Base-by-base conservation (phyloP, 202 grass and related monocot genomes). In the Zoysia matrella region DNA sequence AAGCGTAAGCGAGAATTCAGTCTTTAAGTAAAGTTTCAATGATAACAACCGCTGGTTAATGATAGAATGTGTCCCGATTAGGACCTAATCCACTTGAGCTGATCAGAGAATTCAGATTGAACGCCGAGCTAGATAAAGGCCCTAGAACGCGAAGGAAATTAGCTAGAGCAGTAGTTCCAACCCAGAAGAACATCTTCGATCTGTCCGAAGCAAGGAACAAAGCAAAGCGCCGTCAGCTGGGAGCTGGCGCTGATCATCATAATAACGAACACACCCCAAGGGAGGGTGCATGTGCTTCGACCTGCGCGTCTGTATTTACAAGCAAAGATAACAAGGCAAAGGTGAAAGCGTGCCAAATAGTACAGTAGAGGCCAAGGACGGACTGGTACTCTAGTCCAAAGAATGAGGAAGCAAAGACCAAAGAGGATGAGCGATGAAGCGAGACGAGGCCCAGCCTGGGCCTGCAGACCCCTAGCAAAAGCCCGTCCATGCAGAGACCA, bases 21-120 rank as follows among this genome's bases (percentile, higher is more conserved):
- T 79, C 79, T 79, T 80, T 79, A 86, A 86, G 56, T 18, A 86
- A 86, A 83, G 88, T 22, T 43, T 10, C 84, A 75, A 86, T 83
- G 51, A 86, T 86, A 60, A 71, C 84, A 79, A 0, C 12, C 10
- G 69, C 53, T 41, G 49, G 65, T 83, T 86, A 79, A 86, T 75
- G 80, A 80, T 75, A 54, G 65, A 30, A 1, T 44, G 12, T 16
- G 51, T 11, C 51, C 15, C 7, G 61, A 47, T 83, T 76, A 88
- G 75, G 43, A 69, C 52, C 64, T 80, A 86, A 76, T n/a, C 22
- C 84, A 76, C 11, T 58, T 83, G 44, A n/a, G 2, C 14, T 64
- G 15, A 30, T 36, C 0, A 36, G 30, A 36, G 22, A 49, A 10
- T 46, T 39, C 52, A 78, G 30, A 43, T 58, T 46, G 52, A 6